Evolutionary conservation across 1,284 basidiomycete species (phyloP).

Genomic region (Taiwanofungus camphoratus): DNA sequence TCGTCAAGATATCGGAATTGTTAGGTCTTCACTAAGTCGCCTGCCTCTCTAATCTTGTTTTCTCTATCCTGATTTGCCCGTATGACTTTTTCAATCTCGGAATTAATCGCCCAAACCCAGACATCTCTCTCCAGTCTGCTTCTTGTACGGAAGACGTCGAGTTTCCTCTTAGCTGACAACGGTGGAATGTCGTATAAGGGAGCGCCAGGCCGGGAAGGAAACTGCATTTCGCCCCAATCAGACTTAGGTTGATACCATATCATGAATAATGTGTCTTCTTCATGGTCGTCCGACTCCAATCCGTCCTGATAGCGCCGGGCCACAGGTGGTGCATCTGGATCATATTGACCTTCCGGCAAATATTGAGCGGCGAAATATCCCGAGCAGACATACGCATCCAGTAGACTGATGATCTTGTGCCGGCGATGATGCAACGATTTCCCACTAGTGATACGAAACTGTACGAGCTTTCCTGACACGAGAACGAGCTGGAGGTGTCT

Average conservation of each 20-base stretch:
- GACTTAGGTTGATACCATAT: slow-evolving; percentile 57
- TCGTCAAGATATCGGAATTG: no score
- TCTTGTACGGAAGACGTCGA: slow-evolving; percentile 66
- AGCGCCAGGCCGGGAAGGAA: slow-evolving; percentile 7
- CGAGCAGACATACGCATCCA: slow-evolving; percentile 74
- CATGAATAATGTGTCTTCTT: slow-evolving; percentile 73
- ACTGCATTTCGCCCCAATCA: neutral
- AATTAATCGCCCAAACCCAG: slow-evolving; percentile 84
- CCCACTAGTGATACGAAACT: slow-evolving; percentile 50
- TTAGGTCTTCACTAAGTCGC: slow-evolving; percentile 36
- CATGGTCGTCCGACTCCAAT: slow-evolving; percentile 68
- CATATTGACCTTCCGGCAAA: slow-evolving; percentile 56
- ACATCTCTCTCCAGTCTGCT: slow-evolving; percentile 78
- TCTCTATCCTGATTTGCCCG: slow-evolving; percentile 55
- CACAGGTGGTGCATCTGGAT: slow-evolving; percentile 41
- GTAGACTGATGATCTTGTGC: slow-evolving; percentile 48
- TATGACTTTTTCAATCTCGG: slow-evolving; percentile 75
- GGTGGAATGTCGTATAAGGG: slow-evolving; percentile 41
- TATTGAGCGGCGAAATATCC: slow-evolving; percentile 69
- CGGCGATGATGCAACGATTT: slow-evolving; percentile 45
- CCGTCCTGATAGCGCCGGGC: slow-evolving; percentile 77
- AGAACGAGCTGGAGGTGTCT: slow-evolving; percentile 70
- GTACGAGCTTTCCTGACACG: slow-evolving; percentile 57
- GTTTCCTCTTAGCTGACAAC: slow-evolving; percentile 57
- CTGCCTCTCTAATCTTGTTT: slow-evolving; percentile 49